Conservation (phyloP, 768 basidiomycete genomes). For the Neoboletus brunneissimus region DNA sequence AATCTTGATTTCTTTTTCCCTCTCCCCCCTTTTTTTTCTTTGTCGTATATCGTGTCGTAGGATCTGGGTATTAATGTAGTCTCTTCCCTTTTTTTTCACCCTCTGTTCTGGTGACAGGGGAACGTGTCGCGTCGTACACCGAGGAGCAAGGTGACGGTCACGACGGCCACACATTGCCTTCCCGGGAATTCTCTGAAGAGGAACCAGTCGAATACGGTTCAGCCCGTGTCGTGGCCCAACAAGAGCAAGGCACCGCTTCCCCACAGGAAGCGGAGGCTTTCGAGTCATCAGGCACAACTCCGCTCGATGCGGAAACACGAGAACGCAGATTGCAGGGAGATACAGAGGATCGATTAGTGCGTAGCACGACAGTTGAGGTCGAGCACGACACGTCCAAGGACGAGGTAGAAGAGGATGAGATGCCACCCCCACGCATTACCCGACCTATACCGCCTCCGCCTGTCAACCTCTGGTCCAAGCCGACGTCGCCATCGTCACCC, state of each 20-base stretch:
- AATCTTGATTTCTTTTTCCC: slow-evolving; percentile 33
- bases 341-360: not conserved
- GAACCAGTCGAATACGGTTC: not conserved
- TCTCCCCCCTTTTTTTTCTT: slow-evolving; percentile 6
- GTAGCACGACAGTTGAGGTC: not conserved
- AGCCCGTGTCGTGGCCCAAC: not conserved
- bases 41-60: slow-evolving; percentile 26
- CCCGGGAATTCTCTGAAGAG: slow-evolving; percentile 6
- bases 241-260: slow-evolving; percentile 2
- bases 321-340: not conserved
- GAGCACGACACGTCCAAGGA: slow-evolving; percentile 4
- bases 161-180: not conserved
- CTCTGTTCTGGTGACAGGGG: slow-evolving; percentile 22
- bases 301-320: not conserved
- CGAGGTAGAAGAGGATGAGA: slow-evolving; percentile 25
- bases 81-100: slow-evolving; percentile 1
- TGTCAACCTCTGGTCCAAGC: slow-evolving; percentile 24
- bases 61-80: slow-evolving; percentile 32
- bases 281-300: not conserved
- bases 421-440: slow-evolving; percentile 32
- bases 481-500: slow-evolving; percentile 16
- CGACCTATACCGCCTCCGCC: slow-evolving; percentile 35
- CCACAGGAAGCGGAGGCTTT: not conserved
- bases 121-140: slow-evolving; percentile 14
- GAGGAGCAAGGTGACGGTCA: slow-evolving; percentile 13